A percentile compares a stretch with the other conserved stretches of the same genome.
phyloP scores from a whole-genome alignment of 306 rosid species.

The Astragalus membranaceus region DNA sequence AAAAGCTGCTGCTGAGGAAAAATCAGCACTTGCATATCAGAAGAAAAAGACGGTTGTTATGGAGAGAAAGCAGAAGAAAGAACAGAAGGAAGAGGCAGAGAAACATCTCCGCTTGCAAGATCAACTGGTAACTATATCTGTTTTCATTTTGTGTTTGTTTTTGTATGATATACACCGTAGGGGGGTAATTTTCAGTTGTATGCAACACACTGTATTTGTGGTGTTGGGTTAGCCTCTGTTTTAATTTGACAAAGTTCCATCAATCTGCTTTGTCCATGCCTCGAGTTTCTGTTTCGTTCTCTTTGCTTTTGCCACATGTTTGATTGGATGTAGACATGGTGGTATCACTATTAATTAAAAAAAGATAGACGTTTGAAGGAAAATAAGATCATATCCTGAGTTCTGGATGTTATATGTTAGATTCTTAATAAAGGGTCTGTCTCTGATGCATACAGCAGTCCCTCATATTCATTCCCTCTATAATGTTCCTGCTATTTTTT shows the following conservation, averaged over 20 bases:
- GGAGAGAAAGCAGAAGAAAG: constrained; percentile 98
- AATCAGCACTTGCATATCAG: constrained; percentile 84
- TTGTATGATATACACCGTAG: not conserved
- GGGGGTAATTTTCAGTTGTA: not conserved
- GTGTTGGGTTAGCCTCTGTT: not conserved
- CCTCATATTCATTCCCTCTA: not conserved
- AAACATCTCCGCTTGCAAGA: constrained; percentile 73
- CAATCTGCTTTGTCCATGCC: not conserved
- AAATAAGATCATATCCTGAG: not conserved
- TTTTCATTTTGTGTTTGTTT: constrained; percentile 20
- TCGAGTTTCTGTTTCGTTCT: not conserved
- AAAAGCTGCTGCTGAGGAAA: constrained; percentile 80
- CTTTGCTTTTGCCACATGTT: not conserved
- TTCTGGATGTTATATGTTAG: not conserved
- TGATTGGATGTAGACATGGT: not conserved
- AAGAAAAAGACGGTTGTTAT: constrained; percentile 75
- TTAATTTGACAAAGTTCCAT: not conserved
- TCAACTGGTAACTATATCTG: constrained; percentile 52
- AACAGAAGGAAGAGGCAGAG: constrained; percentile 95
- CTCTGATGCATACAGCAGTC: not conserved
- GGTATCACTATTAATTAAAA: not conserved
- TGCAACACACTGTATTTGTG: not conserved
- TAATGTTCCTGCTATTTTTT: not conserved
- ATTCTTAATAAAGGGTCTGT: not conserved
- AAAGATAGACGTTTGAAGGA: not conserved